phyloP scores from a whole-genome alignment of 768 basidiomycete genomes.

The Termitomyces titanicus region DNA sequence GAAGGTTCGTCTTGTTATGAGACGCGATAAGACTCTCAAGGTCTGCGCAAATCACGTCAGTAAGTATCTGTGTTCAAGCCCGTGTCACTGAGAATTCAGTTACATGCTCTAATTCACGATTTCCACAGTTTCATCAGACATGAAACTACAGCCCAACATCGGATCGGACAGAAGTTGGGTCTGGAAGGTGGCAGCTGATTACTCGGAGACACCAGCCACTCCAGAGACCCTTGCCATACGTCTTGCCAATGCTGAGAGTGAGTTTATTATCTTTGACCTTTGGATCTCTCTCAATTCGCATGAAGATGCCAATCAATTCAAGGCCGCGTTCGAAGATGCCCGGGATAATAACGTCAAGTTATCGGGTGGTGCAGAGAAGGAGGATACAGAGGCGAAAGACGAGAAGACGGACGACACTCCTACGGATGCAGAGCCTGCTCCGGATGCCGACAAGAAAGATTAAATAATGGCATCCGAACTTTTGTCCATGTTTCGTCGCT shows the following conservation, averaged over 20 bases:
- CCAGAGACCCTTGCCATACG: conserved; percentile 97
- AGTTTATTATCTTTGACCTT: conserved; percentile 26
- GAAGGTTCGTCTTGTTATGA: conserved; percentile 96
- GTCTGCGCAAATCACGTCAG: conserved; percentile 98
- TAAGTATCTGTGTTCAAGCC: conserved; percentile 33
- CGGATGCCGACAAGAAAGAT: conserved; percentile 23
- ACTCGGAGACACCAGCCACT: conserved; percentile 85
- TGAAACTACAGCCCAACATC: conserved; percentile 95
- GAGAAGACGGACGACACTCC: conserved; percentile 22
- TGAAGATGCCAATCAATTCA: conserved; percentile 83
- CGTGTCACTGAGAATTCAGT: not conserved
- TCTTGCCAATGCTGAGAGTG: conserved; percentile 95
- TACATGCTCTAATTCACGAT: conserved; percentile 2
- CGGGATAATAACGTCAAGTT: conserved; percentile 64
- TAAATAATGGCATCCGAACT: conserved; percentile 1
- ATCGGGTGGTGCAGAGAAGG: conserved; percentile 12
- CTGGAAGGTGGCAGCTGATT: conserved; percentile 96
- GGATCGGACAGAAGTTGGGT: conserved; percentile 99
- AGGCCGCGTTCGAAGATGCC: conserved; percentile 82
- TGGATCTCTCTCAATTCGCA: conserved; percentile 1
- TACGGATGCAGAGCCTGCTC: conserved; percentile 19
- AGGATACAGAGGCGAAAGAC: conserved; percentile 7
- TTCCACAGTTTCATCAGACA: conserved; percentile 73
- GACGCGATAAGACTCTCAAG: conserved; percentile 99
- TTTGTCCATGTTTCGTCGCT: not conserved